Conservation (phyloP, 2,329 filamentous ascomycete genomes). For the Sporothrix inflata region DNA sequence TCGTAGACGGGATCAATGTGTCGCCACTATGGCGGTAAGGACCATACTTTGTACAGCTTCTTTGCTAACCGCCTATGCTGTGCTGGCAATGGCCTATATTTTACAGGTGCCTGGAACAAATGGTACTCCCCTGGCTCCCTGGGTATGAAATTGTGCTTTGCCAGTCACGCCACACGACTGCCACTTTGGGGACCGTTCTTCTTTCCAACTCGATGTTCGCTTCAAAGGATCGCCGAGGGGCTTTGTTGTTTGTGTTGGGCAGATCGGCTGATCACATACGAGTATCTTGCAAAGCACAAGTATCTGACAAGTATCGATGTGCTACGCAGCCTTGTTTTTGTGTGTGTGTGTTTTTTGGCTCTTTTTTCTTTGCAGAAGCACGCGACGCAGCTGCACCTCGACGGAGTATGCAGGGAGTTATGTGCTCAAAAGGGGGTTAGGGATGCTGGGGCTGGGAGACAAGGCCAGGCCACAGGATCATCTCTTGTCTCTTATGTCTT, state of each 20-base stretch:
- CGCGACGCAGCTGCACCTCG: background rate
- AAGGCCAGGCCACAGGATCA: background rate
- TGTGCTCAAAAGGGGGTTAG: constrained; percentile 1
- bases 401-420: constrained; percentile 18
- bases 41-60: background rate
- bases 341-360: too few species aligned
- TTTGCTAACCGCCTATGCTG: background rate
- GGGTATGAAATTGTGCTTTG: background rate
- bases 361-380: background rate
- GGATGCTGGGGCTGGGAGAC: background rate
- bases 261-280: constrained; percentile 15
- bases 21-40: constrained; percentile 19
- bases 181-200: background rate
- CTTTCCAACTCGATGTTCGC: background rate
- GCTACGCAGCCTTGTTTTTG: background rate
- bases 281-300: background rate
- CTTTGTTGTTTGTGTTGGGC: background rate
- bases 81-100: background rate
- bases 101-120: background rate
- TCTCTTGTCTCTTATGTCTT: background rate
- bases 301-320: constrained; percentile 1
- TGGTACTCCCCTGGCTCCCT: too few species aligned
- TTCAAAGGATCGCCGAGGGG: background rate
- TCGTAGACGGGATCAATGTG: background rate
- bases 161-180: background rate